Percentiles rank a stretch among this genome's conserved stretches.
Conservation (phyloP, 441 rosid species). For the Daphne laureola region DNA sequence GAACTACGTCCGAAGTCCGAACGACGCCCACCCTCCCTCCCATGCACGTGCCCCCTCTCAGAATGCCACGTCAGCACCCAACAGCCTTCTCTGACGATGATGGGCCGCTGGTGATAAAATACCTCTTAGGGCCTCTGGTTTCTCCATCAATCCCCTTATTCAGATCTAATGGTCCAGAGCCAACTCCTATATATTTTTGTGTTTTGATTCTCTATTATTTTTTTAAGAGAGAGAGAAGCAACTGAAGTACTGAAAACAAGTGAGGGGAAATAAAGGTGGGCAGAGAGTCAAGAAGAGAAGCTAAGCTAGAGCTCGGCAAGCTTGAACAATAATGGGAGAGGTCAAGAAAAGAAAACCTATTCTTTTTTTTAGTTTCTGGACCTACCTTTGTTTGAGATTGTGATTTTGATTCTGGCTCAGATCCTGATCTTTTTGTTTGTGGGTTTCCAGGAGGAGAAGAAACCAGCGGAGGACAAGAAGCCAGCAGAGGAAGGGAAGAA, state of each 20-base stretch:
- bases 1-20: too few relatives aligned
- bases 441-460: constrained; percentile 55
- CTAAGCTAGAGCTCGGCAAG: constrained; percentile 1
- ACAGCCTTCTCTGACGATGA: neutral
- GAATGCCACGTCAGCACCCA: constrained; percentile 29
- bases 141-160: neutral
- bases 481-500: constrained; percentile 20
- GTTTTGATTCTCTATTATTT: neutral
- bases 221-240: neutral
- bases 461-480: constrained; percentile 36
- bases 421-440: neutral
- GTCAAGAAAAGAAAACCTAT: constrained; percentile 14
- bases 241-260: constrained; percentile 1
- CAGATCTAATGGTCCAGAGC: constrained; percentile 25
- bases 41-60: constrained; percentile 36
- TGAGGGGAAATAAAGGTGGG: neutral
- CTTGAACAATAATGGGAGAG: constrained; percentile 41
- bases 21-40: constrained; percentile 11
- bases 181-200: neutral
- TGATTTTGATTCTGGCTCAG: neutral
- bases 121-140: neutral
- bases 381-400: neutral
- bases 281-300: constrained; percentile 1
- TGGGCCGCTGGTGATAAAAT: constrained; percentile 7
- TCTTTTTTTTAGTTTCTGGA: neutral